Base-by-base conservation (phyloP, 2,329 filamentous ascomycete species). In the Aspergillus uvarum region DNA sequence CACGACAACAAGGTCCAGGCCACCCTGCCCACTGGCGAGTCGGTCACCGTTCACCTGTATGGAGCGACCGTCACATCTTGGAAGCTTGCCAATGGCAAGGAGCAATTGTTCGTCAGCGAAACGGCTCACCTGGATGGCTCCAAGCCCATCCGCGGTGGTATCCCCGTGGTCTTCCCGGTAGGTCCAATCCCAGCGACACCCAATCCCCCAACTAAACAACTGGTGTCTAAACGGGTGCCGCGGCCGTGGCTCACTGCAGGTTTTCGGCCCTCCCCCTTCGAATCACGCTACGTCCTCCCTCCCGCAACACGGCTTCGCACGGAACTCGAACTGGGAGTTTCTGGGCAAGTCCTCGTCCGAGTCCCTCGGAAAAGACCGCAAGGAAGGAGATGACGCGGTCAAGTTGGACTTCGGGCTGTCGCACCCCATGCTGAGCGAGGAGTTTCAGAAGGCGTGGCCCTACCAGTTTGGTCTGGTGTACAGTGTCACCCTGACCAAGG, bases 371-470 rank as follows among this genome's bases (percentile, higher is more conserved):
- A 80, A 78, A 67, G 64, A 63, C 56, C 72, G 72, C 59, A 71
- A 78, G 66, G 59, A 76, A 50, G 80, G 80, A 63, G 84, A 90
- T 72, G 81, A 87, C 70, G 88, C 87, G 52, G 88, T 98, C 66
- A 97, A 96, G 83, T 88, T 99, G 62, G 95, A 99, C 80, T 98
- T 99, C 76, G 95, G 94, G 29, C 87, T 99, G 38, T 91, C 89
- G 54, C 85, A 87, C 29, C 82, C 85, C 54, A 89, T 88, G 72
- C 81, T 98, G 59, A 85, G 84, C 66, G 86, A 88, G 0, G 84
- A 88, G 48, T 84, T 85, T 66, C 86, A 85, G 72, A 84, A 85
- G 68, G 84, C 88, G 24, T 99, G 95, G 95, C 89, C 90, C 2
- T 89, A 89, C 72, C 87, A 90, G 64, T 99, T 99, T 75, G 90